Evolutionary conservation across 78 protist species (phyloP), one percentile per base, ranked within the genome.

Genomic region (Dictyostelium brefeldianum): DNA sequence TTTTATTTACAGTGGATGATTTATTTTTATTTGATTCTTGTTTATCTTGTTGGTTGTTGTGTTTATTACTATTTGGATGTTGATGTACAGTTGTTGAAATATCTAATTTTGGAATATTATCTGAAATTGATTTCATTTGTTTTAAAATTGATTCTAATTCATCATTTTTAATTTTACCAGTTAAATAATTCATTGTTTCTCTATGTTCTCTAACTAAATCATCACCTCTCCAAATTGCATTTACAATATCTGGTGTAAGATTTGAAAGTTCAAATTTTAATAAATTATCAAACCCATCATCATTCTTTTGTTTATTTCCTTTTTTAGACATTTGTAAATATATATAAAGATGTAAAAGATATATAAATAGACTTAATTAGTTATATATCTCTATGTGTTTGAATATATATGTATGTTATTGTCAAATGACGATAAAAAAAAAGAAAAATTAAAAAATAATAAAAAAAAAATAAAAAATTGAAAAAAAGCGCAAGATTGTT

Each of bases 151-250:
- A 9, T 48, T 62, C 64, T n/a, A 81, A 29, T 15, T 81, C 41
- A n/a, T 31, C 78, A 48, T 29, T 22, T 11, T 47, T 29, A 2
- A 67, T 67, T 17, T 9, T 22, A 9, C 29, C 50, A 0, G 67
- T 18, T 8, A 81, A 12, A 48, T 20, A 18, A 50, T 81, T 36
- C 18, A 70, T 18, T 17, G 43, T 81, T 12, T 81, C 78, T 8
- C 36, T 59, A 27, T 50, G 78, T 6, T 43, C 36, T 18, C 53
- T 74, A 6, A 48, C 10, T 15, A 81, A 47, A 7, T 46, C 51
- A 43, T 81, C 79, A 3, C 89, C 89, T 81, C 53, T 81, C 89
- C 89, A 81, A 20, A 81, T 81, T 48, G 69, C 27, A 48, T 81
- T 57, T 7, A 56, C 18, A 17, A 70, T 81, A 27, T 64, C 75